Percentiles rank a stretch among this genome's conserved stretches.
phyloP scores from a whole-genome alignment of 2,329 filamentous ascomycete genomes.

The Nigrospora osmanthi region DNA sequence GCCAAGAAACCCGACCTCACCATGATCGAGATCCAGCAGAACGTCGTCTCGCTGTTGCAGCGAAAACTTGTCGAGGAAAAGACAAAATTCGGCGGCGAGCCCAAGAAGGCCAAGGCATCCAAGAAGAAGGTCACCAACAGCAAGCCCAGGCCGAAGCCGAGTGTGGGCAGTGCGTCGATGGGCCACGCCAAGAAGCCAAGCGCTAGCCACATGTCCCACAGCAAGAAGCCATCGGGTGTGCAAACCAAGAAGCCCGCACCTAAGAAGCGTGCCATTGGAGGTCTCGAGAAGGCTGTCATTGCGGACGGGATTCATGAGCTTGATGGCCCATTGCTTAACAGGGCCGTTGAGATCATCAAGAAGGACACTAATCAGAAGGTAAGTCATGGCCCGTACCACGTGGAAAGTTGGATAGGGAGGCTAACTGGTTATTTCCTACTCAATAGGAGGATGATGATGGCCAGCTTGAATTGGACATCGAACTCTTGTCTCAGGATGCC shows the following conservation, averaged over 20 bases:
- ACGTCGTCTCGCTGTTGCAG: conserved; percentile 58
- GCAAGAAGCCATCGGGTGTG: conserved; percentile 20
- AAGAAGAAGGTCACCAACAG: conserved; percentile 24
- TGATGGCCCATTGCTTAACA: conserved; percentile 67
- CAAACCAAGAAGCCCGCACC: conserved; percentile 33
- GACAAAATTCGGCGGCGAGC: conserved; percentile 47
- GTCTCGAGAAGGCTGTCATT: conserved; percentile 84
- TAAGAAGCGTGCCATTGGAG: conserved; percentile 58
- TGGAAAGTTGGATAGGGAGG: not conserved
- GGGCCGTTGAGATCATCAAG: conserved; percentile 85
- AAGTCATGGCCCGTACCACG: conserved; percentile 34
- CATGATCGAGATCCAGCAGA: conserved; percentile 49
- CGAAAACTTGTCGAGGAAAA: conserved; percentile 69
- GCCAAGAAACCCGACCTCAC: conserved; percentile 42
- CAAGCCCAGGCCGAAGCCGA: conserved; percentile 29
- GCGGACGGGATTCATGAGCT: conserved; percentile 78
- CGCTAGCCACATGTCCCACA: conserved; percentile 18
- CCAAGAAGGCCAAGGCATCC: conserved; percentile 47
- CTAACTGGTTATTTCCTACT: not conserved
- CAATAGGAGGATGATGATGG: conserved; percentile 49
- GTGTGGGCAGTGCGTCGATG: conserved; percentile 17
- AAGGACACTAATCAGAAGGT: conserved; percentile 71
- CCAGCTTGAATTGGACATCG: conserved; percentile 53
- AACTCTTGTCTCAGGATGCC: conserved; percentile 47
- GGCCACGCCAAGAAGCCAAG: conserved; percentile 32